Percentiles rank a stretch among this genome's conserved stretches.
Evolutionary conservation across 2,329 filamentous ascomycete species (phyloP).

Genomic region (Pseudocercospora vitis): DNA sequence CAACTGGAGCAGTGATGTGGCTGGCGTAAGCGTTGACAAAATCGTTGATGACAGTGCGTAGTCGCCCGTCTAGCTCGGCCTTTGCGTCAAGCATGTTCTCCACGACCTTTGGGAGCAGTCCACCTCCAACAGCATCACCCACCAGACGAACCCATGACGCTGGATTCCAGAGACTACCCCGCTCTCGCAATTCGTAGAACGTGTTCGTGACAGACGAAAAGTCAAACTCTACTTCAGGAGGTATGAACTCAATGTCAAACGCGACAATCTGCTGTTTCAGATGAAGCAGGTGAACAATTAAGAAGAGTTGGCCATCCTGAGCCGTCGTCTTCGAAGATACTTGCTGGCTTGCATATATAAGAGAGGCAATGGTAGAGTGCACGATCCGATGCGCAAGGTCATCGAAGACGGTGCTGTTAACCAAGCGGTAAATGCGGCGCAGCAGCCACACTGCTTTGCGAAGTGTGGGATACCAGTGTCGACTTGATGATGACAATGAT

Average conservation of each 20-base stretch:
- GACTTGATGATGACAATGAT: constrained; percentile 16
- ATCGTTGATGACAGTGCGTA: constrained; percentile 64
- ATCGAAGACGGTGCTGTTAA: constrained; percentile 69
- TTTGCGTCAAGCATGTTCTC: constrained; percentile 73
- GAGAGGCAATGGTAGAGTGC: constrained; percentile 80
- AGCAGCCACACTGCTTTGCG: constrained; percentile 68
- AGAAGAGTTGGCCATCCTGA: constrained; percentile 82
- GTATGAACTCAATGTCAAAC: constrained; percentile 82
- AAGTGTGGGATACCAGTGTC: constrained; percentile 64
- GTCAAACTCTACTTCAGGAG: constrained; percentile 65
- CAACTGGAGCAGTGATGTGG: constrained; percentile 55
- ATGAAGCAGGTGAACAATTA: constrained; percentile 90
- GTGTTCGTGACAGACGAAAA: constrained; percentile 65
- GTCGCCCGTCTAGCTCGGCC: constrained; percentile 63
- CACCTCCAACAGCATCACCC: constrained; percentile 43
- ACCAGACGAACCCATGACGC: constrained; percentile 61
- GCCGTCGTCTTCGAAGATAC: constrained; percentile 65
- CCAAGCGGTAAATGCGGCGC: constrained; percentile 67
- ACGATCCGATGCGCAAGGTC: constrained; percentile 79
- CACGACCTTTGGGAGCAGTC: constrained; percentile 64
- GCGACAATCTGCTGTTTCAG: constrained; percentile 95
- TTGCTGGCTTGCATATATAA: constrained; percentile 68
- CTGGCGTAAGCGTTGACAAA: constrained; percentile 61
- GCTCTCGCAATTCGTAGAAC: constrained; percentile 66
- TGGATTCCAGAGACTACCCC: constrained; percentile 66